Evolutionary conservation across 2,329 filamentous ascomycete species (phyloP), one percentile per base, ranked within the genome.

Genomic region (Bipolaris cookei): DNA sequence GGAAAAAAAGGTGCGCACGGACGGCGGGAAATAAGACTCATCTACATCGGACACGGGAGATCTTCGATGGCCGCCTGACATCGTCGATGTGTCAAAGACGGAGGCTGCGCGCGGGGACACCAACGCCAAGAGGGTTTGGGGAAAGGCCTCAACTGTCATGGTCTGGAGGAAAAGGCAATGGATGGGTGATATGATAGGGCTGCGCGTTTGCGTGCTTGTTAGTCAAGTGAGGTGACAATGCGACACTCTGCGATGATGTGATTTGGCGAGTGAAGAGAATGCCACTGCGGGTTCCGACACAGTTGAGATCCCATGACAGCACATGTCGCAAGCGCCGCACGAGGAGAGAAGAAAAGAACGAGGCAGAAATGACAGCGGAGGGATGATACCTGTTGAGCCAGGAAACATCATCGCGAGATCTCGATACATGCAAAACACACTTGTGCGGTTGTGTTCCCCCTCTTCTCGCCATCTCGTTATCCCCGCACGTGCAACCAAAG

Each of bases 1-100:
- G 23, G 8, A 28, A 28, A 28, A 28, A 28, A 28, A 28, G 8
- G 25, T 10, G 8, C 23, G 47, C 37, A 50, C 47, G 47, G 28
- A 10, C 38, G 5, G 38, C 47, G 47, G 38, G 16, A 30, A 20
- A 13, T 13, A 35, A 39, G 47, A 13, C 18, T 18, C 53, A 28
- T 51, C 14, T 18, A 23, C 53, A 34, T 51, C 14, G 18, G 11
- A 16, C 41, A 47, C 54, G 58, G 58, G 50, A 60, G 58, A 60
- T 60, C 41, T 43, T 54, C 58, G 58, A 60, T 60, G 57, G 11
- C 23, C 23, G 25, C 18, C 23, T 32, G 23, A 20, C 54, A 60
- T 60, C 58, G 58, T 51, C 58, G 58, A 60, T 58, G 54, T 41
- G 20, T 23, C 38, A 41, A 13, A 14, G 38, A 21, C 38, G 38